Evolutionary conservation across 1,139 yeast species (phyloP).

Genomic region (Wickerhamiella infanticola): DNA sequence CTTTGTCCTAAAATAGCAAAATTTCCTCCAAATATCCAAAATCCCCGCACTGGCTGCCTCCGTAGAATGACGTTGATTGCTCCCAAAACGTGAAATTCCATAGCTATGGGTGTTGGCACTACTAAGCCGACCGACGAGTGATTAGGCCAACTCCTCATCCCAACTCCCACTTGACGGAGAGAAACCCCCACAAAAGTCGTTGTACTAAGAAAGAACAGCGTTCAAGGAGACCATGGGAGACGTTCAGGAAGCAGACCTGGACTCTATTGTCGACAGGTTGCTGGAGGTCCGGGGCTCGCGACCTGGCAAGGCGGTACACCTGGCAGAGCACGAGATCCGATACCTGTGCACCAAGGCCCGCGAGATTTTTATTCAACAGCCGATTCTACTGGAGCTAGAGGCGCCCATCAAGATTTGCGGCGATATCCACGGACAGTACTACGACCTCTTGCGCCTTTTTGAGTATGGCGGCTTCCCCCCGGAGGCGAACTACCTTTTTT

Average conservation of each 20-base stretch:
- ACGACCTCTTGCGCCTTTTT: conserved; percentile 83
- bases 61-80: background rate
- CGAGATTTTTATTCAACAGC: conserved; percentile 95
- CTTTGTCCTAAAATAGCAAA: no score
- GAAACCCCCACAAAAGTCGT: background rate
- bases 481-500: conserved; percentile 87
- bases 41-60: no score
- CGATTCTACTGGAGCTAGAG: conserved; percentile 83
- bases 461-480: conserved; percentile 99
- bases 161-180: background rate
- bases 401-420: conserved; percentile 94
- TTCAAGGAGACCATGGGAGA: conserved; percentile 29
- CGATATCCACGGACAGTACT: conserved; percentile 96
- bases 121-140: background rate
- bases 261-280: conserved; percentile 90
- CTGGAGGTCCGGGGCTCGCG: conserved; percentile 95
- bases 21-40: no score
- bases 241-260: conserved; percentile 85
- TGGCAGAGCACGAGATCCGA: conserved; percentile 87
- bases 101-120: background rate
- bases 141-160: background rate
- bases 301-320: conserved; percentile 93
- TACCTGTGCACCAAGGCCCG: conserved; percentile 94
- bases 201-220: background rate
- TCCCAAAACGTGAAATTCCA: background rate